These are phyloP conservation scores for Cyclotella distinguenda DNA, from an alignment of 108 stramenopile species.

Conservation along the genomic window DNA sequence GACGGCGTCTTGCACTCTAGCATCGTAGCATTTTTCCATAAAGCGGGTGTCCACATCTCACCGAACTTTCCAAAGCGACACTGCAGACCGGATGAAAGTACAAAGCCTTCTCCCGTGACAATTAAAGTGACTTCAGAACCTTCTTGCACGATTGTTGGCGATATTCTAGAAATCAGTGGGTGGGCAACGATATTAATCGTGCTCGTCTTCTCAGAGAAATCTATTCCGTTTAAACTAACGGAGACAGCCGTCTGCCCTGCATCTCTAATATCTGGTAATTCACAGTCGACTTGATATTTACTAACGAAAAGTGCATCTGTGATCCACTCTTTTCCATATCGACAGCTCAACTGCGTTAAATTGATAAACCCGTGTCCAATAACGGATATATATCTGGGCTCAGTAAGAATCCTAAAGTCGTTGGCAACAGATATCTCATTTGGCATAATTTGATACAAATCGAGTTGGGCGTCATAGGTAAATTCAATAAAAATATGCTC, in stretches of 20 bases:
- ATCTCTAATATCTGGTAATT: slow-evolving; percentile 6
- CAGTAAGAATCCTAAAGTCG: neutral
- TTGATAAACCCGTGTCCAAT: slow-evolving; percentile 32
- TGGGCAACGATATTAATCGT: slow-evolving; percentile 22
- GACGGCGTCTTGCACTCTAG: slow-evolving; percentile 42
- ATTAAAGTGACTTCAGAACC: slow-evolving; percentile 24
- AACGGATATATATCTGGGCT: slow-evolving; percentile 10
- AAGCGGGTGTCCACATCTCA: slow-evolving; percentile 30
- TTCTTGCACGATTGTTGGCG: slow-evolving; percentile 31
- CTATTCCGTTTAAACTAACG: slow-evolving; percentile 30
- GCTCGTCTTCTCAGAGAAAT: slow-evolving; percentile 25
- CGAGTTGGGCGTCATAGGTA: slow-evolving; percentile 23
- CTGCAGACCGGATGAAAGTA: slow-evolving; percentile 29
- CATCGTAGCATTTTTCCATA: slow-evolving; percentile 27
- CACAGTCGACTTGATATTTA: slow-evolving; percentile 26
- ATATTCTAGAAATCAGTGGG: slow-evolving; percentile 16
- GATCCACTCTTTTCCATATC: slow-evolving; percentile 14
- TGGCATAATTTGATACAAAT: slow-evolving; percentile 16
- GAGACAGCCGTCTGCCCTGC: slow-evolving; percentile 17
- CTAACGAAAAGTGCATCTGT: slow-evolving; percentile 19
- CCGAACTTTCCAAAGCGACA: slow-evolving; percentile 34
- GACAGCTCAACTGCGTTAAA: slow-evolving; percentile 15
- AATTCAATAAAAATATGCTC: slow-evolving; percentile 4
- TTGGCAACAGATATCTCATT: slow-evolving; percentile 5
- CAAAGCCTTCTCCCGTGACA: slow-evolving; percentile 40